Base-by-base conservation (phyloP, 106 monocot species). In the Dioscorea zingiberensis region DNA sequence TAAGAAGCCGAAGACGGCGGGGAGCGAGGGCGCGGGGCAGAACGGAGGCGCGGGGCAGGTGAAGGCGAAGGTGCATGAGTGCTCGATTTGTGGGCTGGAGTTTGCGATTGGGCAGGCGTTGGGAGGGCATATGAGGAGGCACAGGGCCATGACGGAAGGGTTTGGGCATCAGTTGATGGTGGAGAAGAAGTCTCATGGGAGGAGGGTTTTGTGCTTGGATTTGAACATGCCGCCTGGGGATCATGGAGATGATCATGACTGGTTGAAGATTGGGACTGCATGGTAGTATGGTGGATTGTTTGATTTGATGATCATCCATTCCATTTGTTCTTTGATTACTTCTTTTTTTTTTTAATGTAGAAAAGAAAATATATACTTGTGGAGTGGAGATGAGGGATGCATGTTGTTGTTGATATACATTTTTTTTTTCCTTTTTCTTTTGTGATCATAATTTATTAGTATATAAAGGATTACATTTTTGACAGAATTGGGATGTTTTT, bases 1-100 rank as follows among this genome's bases (percentile, higher is more conserved):
- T 70, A 84, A 84, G 80, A 84, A 84, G 59, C 81, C 62, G 14
- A 25, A 26, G 51, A 27, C 47, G 23, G 64, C 18, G 11, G 22
- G 0, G 1, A 22, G 47, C 25, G 23, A 21, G 0, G 46, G 17
- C 38, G 2, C 10, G 4, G 44, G 21, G 18, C 38, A 21, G 10
- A 8, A 45, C 13, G 4, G 22, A 1, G 49, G 26, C 15, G 22
- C 21, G 3, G 30, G 4, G 47, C 21, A 47, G 7, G 65, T 24
- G 18, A 67, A 67, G 67, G 18, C 49, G 53, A 67, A 21, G 54
- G 28, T 29, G 25, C 67, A 67, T 47, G 67, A 67, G 67, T 67
- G 67, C 28, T 67, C 67, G 7, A 30, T 67, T 3, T 67, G 67
- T 30, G 67, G 67, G 13, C 18, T 67, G 1, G 67, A 67, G 67